Percentiles rank a stretch among this genome's conserved stretches.
These are phyloP conservation scores for Globisporangium nagaii DNA, from an alignment of 352 stramenopile species.

Conservation along the genomic window DNA sequence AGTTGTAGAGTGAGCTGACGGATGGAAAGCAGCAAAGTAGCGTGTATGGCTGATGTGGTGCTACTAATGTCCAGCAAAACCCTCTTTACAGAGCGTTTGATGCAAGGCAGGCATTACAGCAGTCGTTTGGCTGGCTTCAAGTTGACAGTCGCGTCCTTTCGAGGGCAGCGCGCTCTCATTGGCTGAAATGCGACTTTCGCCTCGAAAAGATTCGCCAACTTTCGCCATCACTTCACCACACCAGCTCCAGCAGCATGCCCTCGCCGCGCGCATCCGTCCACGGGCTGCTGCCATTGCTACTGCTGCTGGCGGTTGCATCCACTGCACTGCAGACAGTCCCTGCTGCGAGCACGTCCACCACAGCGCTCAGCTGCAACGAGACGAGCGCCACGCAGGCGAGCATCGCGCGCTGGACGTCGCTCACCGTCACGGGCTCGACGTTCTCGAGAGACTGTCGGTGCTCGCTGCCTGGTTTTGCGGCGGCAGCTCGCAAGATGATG, in stretches of 20 bases:
- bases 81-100: too few species aligned
- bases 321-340: too few species aligned
- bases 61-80: too few species aligned
- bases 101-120: background rate
- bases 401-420: conserved; percentile 44
- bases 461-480: background rate
- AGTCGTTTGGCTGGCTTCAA: background rate
- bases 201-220: background rate
- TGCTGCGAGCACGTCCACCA: background rate
- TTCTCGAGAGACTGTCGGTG: conserved; percentile 66
- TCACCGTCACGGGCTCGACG: conserved; percentile 29
- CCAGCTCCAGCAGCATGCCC: background rate
- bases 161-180: background rate
- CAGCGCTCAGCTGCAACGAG: conserved; percentile 40
- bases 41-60: too few species aligned
- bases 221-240: background rate
- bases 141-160: conserved; percentile 1
- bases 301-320: background rate
- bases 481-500: too few species aligned
- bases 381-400: conserved; percentile 34
- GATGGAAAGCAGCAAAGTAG: too few species aligned
- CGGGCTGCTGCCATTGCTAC: background rate
- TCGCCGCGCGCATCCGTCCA: background rate
- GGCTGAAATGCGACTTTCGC: background rate
- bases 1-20: too few species aligned